Evolutionary conservation across 2,329 filamentous ascomycete genomes (phyloP).

Genomic region (Claviceps digitariae): DNA sequence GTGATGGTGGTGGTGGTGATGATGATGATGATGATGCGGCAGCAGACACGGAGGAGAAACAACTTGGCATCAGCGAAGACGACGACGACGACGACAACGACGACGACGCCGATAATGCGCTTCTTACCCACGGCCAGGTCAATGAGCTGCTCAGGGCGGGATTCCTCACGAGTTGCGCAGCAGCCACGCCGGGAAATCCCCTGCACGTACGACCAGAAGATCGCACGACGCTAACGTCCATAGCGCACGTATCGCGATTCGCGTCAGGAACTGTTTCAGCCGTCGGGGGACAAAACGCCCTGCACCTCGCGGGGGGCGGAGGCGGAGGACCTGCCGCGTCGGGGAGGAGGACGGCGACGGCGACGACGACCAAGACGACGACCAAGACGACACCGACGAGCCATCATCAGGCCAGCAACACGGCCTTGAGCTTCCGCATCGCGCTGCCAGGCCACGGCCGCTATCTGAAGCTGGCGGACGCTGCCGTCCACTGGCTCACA

Average conservation of each 20-base stretch:
- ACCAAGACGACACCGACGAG: too few relatives aligned
- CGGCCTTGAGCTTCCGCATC: constrained; percentile 31
- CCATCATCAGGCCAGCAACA: too few relatives aligned
- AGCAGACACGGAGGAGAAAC: too few relatives aligned
- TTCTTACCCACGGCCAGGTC: constrained; percentile 32
- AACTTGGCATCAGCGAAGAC: too few relatives aligned
- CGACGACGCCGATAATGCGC: constrained; percentile 2
- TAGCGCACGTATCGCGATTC: constrained; percentile 49
- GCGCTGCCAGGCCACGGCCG: constrained; percentile 54
- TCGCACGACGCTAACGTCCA: constrained; percentile 41
- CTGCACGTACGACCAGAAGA: constrained; percentile 37
- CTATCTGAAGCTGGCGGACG: constrained; percentile 51
- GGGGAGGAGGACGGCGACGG: constrained; percentile 7
- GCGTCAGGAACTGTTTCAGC: constrained; percentile 56
- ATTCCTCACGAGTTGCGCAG: constrained; percentile 43
- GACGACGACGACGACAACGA: background rate
- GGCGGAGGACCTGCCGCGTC: constrained; percentile 21
- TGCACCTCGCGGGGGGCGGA: constrained; percentile 49
- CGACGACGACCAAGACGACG: background rate
- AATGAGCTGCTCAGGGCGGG: constrained; percentile 50
- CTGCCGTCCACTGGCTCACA: constrained; percentile 47
- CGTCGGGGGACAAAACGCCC: constrained; percentile 52
- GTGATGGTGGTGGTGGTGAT: background rate
- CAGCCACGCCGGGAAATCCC: constrained; percentile 19
- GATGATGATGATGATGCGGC: background rate